Conservation (phyloP, 2,329 filamentous ascomycete species). For the Aspergillus hortae region DNA sequence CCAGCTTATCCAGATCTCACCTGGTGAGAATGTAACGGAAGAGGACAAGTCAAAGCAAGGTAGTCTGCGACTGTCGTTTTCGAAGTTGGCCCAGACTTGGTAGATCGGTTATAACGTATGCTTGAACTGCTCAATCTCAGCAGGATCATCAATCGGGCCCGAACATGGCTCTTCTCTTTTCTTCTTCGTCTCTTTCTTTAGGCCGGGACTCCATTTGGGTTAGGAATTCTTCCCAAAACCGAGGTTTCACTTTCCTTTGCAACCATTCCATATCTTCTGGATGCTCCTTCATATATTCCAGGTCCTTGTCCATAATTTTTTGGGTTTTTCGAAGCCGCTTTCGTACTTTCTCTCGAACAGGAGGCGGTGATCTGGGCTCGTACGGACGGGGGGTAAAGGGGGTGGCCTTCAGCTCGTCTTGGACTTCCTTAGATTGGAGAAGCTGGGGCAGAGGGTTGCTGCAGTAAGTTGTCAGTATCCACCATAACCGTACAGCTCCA, state of each 20-base stretch:
- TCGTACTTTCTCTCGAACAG: background rate
- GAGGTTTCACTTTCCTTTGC: constrained; percentile 5
- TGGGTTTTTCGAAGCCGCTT: background rate
- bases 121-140: too few species aligned
- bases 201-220: constrained; percentile 5
- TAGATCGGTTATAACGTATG: too few species aligned
- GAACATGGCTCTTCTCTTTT: background rate
- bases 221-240: constrained; percentile 7
- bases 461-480: too few species aligned
- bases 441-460: background rate
- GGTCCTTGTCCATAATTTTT: background rate
- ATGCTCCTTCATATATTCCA: constrained; percentile 8
- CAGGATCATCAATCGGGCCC: background rate
- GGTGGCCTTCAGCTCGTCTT: background rate
- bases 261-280: constrained; percentile 10
- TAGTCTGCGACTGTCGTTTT: too few species aligned
- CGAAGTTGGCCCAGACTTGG: too few species aligned
- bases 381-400: background rate
- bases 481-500: too few species aligned
- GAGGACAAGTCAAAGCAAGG: too few species aligned
- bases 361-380: background rate
- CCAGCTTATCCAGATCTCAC: too few species aligned
- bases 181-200: background rate
- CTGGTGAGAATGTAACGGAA: too few species aligned
- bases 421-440: constrained; percentile 1